Percentiles rank a stretch among this genome's conserved stretches.
Evolutionary conservation across 1,139 yeast genomes (phyloP).

Genomic region (Taiozyma sp.): DNA sequence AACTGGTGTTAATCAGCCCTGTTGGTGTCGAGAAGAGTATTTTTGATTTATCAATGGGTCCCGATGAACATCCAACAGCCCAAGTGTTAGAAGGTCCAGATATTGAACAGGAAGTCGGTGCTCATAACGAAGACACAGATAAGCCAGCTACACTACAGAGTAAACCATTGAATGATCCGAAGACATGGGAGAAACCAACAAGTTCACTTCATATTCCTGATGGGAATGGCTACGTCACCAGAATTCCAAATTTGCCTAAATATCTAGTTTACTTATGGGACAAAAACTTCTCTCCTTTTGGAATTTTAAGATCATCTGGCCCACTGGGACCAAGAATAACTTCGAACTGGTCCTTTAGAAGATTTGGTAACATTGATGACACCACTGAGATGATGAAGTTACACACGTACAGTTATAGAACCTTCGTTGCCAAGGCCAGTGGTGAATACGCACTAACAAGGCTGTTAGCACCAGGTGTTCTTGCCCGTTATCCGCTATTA

Average conservation of each 20-base stretch:
- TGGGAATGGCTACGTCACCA: constrained; percentile 24
- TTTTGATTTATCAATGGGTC: constrained; percentile 35
- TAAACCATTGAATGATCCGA: constrained; percentile 2
- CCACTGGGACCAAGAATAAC: constrained; percentile 57
- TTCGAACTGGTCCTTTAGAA: constrained; percentile 47
- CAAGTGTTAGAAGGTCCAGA: constrained; percentile 22
- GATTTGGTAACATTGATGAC: constrained; percentile 35
- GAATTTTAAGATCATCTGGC: constrained; percentile 48
- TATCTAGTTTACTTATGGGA: constrained; percentile 23
- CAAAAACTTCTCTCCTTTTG: constrained; percentile 35
- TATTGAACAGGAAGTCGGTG: constrained; percentile 38
- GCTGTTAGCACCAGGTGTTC: constrained; percentile 67
- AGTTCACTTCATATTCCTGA: constrained; percentile 21
- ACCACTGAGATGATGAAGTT: constrained; percentile 21
- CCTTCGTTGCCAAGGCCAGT: constrained; percentile 55
- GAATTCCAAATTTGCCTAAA: constrained; percentile 20
- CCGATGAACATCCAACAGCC: neutral
- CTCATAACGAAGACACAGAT: constrained; percentile 15
- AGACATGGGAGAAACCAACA: constrained; percentile 8
- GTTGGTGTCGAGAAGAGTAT: constrained; percentile 84
- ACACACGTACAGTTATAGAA: constrained; percentile 56
- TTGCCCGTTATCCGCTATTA: constrained; percentile 70
- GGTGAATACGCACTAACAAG: constrained; percentile 66
- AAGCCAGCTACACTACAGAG: constrained; percentile 4
- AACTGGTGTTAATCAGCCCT: constrained; percentile 77